phyloP scores from a whole-genome alignment of 2,329 filamentous ascomycete genomes.

The Ophiostoma piceae region DNA sequence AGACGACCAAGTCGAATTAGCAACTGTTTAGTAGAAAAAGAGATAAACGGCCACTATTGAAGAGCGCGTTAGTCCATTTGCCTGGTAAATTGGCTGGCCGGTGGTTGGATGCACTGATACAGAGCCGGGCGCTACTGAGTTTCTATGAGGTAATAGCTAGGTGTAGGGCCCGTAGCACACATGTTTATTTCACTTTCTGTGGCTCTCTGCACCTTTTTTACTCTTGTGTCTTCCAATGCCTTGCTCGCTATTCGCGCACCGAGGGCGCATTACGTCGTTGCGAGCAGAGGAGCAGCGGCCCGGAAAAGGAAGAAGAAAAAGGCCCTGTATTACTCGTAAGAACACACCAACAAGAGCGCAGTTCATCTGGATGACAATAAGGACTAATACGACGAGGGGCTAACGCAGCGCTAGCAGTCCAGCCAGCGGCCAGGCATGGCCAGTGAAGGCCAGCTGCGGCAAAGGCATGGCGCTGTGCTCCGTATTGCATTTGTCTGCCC shows the following conservation, averaged over 20 bases:
- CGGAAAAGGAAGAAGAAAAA: slow-evolving; percentile 13
- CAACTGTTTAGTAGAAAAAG: neutral
- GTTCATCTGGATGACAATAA: neutral
- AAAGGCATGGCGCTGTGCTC: neutral
- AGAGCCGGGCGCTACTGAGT: slow-evolving; percentile 3
- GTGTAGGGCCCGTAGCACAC: neutral
- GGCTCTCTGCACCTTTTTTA: neutral
- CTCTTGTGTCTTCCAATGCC: neutral
- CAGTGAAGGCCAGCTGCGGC: slow-evolving; percentile 1
- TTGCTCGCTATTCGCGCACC: slow-evolving; percentile 12
- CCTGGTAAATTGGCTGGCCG: neutral
- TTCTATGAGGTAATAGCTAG: slow-evolving; percentile 5
- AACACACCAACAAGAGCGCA: neutral
- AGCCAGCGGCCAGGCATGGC: neutral
- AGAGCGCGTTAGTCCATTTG: neutral
- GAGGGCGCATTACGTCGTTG: neutral
- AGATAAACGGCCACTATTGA: neutral
- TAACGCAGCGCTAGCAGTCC: neutral
- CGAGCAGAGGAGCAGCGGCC: slow-evolving; percentile 3
- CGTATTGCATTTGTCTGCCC: neutral
- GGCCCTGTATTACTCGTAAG: neutral
- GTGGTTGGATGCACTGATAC: slow-evolving; percentile 9
- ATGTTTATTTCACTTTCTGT: slow-evolving; percentile 11
- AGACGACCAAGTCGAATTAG: slow-evolving; percentile 10
- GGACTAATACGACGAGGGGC: neutral